phyloP scores from a whole-genome alignment of 345 rosid genomes.

The Eucalyptus regnans region DNA sequence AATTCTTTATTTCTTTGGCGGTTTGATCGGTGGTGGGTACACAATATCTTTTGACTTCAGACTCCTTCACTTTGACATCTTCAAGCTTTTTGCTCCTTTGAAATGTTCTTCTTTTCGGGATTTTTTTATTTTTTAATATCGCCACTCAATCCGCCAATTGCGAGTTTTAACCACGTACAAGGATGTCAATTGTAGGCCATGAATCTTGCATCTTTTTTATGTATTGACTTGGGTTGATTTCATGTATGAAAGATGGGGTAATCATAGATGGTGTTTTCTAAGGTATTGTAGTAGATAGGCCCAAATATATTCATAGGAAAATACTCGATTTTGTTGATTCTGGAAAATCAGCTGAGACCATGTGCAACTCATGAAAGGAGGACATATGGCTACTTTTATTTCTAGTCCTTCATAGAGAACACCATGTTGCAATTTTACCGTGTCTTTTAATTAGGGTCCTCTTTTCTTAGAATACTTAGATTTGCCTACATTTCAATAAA shows the following conservation, averaged over 20 bases:
- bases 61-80: not conserved
- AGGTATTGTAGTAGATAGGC: not conserved
- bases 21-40: constrained; percentile 76
- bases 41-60: not conserved
- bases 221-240: not conserved
- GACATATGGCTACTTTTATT: not conserved
- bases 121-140: not conserved
- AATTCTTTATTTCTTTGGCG: constrained; percentile 92
- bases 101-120: not conserved
- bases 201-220: not conserved
- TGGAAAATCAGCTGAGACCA: not conserved
- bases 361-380: not conserved
- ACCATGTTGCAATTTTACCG: not conserved
- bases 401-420: not conserved
- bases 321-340: not conserved
- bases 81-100: not conserved
- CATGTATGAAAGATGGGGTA: not conserved
- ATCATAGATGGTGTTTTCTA: not conserved
- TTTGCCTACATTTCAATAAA: not conserved
- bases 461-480: not conserved
- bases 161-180: not conserved
- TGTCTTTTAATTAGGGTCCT: not conserved
- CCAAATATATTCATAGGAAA: not conserved
- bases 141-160: not conserved
- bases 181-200: not conserved